Conservation (phyloP, 257 asterid genomes). For the Schizonepeta tenuifolia region DNA sequence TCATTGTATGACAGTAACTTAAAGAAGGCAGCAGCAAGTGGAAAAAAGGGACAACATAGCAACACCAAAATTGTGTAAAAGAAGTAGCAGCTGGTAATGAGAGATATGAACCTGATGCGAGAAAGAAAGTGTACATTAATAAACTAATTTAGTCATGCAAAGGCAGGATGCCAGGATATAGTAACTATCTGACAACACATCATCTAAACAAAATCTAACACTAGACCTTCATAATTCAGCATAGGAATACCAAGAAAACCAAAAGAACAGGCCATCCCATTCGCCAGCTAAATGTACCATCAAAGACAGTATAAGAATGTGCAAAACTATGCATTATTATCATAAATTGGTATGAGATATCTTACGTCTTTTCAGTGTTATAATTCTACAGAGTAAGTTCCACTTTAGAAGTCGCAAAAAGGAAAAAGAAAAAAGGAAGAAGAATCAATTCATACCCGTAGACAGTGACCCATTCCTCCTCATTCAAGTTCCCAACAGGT, state of each 20-base stretch:
- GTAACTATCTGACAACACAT: not conserved
- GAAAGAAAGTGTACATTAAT: conserved; percentile 1
- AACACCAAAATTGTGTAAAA: not conserved
- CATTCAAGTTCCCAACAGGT: conserved; percentile 72
- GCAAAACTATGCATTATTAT: not conserved
- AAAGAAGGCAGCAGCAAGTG: not conserved
- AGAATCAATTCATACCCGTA: conserved; percentile 65
- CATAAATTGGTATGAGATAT: not conserved
- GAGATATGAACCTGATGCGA: not conserved
- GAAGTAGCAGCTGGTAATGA: not conserved
- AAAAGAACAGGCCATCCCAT: not conserved
- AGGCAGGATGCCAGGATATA: not conserved
- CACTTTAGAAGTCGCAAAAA: not conserved
- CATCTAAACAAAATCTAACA: not conserved
- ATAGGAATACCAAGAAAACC: not conserved
- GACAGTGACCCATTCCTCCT: conserved; percentile 97
- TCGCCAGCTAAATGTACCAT: not conserved
- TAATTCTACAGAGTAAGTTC: conserved; percentile 1
- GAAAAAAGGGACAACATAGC: not conserved
- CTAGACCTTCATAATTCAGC: not conserved
- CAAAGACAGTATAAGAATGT: not conserved
- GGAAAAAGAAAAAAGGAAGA: not conserved
- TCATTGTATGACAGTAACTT: not conserved
- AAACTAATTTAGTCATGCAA: conserved; percentile 2
- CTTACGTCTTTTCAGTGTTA: not conserved